Conservation (phyloP, 2,329 filamentous ascomycete genomes). For the Pseudocercospora fuligena region DNA sequence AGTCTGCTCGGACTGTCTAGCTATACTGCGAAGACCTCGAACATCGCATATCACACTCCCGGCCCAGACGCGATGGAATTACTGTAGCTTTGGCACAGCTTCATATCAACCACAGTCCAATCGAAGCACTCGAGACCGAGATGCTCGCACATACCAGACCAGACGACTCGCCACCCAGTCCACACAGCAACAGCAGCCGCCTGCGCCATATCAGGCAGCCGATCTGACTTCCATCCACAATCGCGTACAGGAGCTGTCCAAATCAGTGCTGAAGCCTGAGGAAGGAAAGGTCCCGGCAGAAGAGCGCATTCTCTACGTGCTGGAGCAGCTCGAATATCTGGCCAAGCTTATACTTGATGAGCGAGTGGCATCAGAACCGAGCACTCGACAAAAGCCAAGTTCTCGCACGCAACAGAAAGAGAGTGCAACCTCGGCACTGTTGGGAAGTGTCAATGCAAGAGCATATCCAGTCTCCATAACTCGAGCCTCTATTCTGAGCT, state of each 20-base stretch:
- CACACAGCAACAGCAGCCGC: conserved; percentile 11
- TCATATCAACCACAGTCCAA: neutral
- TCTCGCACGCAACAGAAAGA: conserved; percentile 19
- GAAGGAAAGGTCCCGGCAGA: conserved; percentile 34
- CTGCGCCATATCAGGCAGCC: conserved; percentile 12
- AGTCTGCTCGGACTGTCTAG: conserved; percentile 6
- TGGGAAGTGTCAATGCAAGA: conserved; percentile 51
- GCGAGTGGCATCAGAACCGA: conserved; percentile 5
- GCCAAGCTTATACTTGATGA: conserved; percentile 35
- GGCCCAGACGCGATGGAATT: neutral
- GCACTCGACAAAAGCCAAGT: conserved; percentile 11
- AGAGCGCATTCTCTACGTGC: conserved; percentile 39
- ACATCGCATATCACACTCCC: neutral
- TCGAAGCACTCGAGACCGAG: neutral
- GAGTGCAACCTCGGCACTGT: conserved; percentile 60
- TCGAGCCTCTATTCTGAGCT: conserved; percentile 44
- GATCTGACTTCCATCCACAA: conserved; percentile 30
- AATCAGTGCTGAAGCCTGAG: conserved; percentile 33
- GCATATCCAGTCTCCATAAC: conserved; percentile 40
- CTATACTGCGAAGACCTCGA: neutral
- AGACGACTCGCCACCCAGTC: conserved; percentile 9
- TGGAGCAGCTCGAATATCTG: conserved; percentile 39
- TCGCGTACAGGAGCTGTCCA: conserved; percentile 37
- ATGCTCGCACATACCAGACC: conserved; percentile 2
- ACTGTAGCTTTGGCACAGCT: neutral